Conservation (phyloP, 768 basidiomycete genomes). For the Gloeostereum incarnatum region DNA sequence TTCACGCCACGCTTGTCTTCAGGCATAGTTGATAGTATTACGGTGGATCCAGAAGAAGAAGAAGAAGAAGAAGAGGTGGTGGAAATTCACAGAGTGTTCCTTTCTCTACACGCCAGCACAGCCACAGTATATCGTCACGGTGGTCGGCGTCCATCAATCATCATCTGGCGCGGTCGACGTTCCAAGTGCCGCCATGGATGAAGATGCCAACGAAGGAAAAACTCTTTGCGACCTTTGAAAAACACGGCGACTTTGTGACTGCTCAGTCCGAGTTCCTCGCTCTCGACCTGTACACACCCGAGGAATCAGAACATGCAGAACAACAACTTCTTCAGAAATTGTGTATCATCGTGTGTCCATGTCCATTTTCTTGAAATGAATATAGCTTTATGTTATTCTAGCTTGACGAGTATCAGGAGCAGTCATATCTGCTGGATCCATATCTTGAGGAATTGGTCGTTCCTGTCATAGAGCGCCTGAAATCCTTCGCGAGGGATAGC, state of each 20-base stretch:
- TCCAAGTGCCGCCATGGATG: background rate
- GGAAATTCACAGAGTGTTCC: too few relatives aligned
- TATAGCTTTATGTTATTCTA: conserved; percentile 19
- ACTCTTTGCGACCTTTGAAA: conserved; percentile 50
- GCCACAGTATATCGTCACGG: too few relatives aligned
- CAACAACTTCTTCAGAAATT: conserved; percentile 31
- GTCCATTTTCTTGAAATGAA: background rate
- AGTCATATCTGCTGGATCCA: conserved; percentile 88
- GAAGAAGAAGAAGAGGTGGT: background rate
- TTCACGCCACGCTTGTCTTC: conserved; percentile 21
- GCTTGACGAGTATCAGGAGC: conserved; percentile 90
- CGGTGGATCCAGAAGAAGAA: background rate
- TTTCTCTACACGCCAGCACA: too few relatives aligned
- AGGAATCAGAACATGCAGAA: conserved; percentile 38
- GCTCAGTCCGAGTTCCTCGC: conserved; percentile 42
- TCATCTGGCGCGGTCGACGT: background rate
- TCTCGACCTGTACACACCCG: conserved; percentile 32
- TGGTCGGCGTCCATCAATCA: too few relatives aligned
- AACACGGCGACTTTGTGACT: conserved; percentile 46
- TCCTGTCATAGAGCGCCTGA: conserved; percentile 63
- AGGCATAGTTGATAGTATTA: conserved; percentile 1
- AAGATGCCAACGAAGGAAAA: conserved; percentile 32
- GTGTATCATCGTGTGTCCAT: conserved; percentile 37
- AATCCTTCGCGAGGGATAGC: conserved; percentile 37
- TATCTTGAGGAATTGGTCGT: conserved; percentile 70